Base-by-base conservation (phyloP, 768 basidiomycete genomes). In the Psilocybe azurescens region DNA sequence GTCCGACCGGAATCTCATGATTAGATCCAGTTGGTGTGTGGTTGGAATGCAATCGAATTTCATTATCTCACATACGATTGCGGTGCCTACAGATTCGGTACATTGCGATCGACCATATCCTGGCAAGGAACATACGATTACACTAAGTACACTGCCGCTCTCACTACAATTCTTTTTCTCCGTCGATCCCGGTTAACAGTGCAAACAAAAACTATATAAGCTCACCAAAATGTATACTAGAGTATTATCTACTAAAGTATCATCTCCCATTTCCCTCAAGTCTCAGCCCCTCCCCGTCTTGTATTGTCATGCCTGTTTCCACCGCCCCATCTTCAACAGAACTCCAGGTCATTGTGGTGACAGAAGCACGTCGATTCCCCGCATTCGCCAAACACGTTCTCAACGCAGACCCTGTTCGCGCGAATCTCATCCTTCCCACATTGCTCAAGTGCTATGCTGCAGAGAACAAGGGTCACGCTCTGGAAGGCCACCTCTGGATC, bases 381-480 rank as follows among this genome's bases (percentile, higher is more conserved):
- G 2, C 13, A 1, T 60, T 68, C 8, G 80, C 80, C 9, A 77
- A 78, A 73, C 65, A 70, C 2, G 71, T 73, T 3, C 72, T 88
- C 10, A 62, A 72, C 6, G 64, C 61, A 7, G 65, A 82, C 46
- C 75, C 79, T 24, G 70, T 74, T 16, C 72, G 78, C 47, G 79
- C 81, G 5, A 83, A 83, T 58, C 65, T 74, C 28, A 73, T 82
- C 16, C 74, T 83, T 2, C 83, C 83, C 7, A 64, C 68, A 13
- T 70, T 78, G 14, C 61, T 69, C 13, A 79, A 79, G 57, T 73
- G 67, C 36, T 0, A 24, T 30, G 52, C 10, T 7, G 47, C 61
- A 58, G 70, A 53, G 64, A 66, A 28, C 66, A 72, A 60, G 13
- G 64, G 44, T 29, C 50, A 38, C 28, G 51, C 44, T n/a, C 38